These are phyloP conservation scores for Pythium folliculosum DNA, from an alignment of 352 stramenopile genomes.

Conservation along the genomic window DNA sequence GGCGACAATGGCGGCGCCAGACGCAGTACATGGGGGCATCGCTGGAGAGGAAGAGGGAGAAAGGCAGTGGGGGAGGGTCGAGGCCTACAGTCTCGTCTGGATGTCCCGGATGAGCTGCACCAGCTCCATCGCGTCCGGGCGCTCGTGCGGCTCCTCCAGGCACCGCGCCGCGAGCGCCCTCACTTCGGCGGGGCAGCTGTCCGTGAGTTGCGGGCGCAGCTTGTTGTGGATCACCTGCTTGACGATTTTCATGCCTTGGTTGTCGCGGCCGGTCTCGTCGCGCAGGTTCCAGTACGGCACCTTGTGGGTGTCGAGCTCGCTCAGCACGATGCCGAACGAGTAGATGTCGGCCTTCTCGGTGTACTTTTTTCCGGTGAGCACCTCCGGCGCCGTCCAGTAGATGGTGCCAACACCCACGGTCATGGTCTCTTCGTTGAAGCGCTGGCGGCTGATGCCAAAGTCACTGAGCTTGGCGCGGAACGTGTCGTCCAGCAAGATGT, in stretches of 20 bases:
- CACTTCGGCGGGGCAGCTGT: constrained; percentile 53
- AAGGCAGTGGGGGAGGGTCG: neutral
- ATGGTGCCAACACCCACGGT: constrained; percentile 80
- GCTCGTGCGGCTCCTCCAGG: constrained; percentile 63
- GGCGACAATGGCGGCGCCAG: neutral
- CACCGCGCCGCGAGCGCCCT: constrained; percentile 64
- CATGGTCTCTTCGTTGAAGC: constrained; percentile 81
- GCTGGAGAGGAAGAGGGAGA: neutral
- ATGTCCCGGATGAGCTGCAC: constrained; percentile 54
- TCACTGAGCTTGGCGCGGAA: constrained; percentile 75
- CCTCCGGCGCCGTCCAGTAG: constrained; percentile 82
- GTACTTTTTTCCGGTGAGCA: constrained; percentile 85
- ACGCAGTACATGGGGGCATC: neutral
- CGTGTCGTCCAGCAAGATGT: constrained; percentile 61
- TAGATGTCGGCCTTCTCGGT: constrained; percentile 86
- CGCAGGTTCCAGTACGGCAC: constrained; percentile 83
- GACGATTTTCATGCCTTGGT: constrained; percentile 86
- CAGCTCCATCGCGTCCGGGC: constrained; percentile 68
- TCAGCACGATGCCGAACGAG: constrained; percentile 83
- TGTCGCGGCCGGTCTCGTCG: constrained; percentile 67
- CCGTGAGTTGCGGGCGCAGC: constrained; percentile 64
- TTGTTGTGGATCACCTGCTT: constrained; percentile 78
- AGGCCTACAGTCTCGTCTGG: constrained; percentile 21
- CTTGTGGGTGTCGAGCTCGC: constrained; percentile 74
- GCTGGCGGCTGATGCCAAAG: constrained; percentile 79